Evolutionary conservation across 371 early-diverging fungal genomes (phyloP).

Genomic region (Mortierella sp.): DNA sequence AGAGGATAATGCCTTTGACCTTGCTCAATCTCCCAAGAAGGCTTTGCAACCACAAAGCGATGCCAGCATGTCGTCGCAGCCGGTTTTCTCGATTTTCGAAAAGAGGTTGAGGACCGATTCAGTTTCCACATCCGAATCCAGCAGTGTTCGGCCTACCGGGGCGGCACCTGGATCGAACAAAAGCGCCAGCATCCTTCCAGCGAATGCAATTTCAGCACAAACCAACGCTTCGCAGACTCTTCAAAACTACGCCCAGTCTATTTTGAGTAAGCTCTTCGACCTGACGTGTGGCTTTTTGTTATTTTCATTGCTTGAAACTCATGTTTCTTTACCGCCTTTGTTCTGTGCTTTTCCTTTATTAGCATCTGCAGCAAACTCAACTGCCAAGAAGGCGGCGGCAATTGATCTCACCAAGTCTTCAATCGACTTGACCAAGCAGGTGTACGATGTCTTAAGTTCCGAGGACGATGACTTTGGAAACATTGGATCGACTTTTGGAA

Average conservation of each 20-base stretch:
- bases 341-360: not conserved
- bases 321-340: not conserved
- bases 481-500: not conserved
- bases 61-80: not conserved
- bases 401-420: conserved; percentile 33
- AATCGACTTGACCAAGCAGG: conserved; percentile 33
- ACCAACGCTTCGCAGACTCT: not conserved
- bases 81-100: conserved; percentile 38
- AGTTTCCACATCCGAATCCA: not conserved
- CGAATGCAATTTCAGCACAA: not conserved
- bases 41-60: not conserved
- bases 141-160: not conserved
- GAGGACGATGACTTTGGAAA: conserved; percentile 8
- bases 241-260: not conserved
- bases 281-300: not conserved
- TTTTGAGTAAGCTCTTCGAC: not conserved
- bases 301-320: not conserved
- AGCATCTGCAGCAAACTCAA: not conserved
- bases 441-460: conserved; percentile 20
- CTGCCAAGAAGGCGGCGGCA: not conserved
- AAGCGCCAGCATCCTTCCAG: not conserved
- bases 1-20: conserved; percentile 30
- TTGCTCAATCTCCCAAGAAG: conserved; percentile 25
- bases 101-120: conserved; percentile 12
- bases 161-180: not conserved